Percentiles rank a stretch among this genome's conserved stretches.
These are phyloP conservation scores for Ustilago sp. DNA, from an alignment of 1,284 basidiomycete genomes.

Conservation along the genomic window DNA sequence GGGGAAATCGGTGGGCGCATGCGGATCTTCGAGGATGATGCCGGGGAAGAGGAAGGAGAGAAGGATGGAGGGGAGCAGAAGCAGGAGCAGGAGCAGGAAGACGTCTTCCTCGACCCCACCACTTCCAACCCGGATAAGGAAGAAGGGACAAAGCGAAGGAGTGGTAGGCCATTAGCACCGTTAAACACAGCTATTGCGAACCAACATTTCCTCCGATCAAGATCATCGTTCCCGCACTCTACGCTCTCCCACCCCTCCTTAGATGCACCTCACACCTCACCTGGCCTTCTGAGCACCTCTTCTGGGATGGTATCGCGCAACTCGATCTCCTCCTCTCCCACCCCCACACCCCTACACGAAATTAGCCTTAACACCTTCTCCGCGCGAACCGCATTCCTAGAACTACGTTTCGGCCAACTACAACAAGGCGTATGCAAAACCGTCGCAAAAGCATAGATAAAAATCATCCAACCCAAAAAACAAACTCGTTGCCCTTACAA, in stretches of 20 bases:
- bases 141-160: neutral
- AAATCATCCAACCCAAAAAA: slow-evolving; percentile 74
- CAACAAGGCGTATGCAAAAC: slow-evolving; percentile 73
- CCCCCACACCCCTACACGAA: slow-evolving; percentile 9
- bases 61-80: neutral
- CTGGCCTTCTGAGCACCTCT: slow-evolving; percentile 16
- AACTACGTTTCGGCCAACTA: slow-evolving; percentile 69
- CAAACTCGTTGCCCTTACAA: slow-evolving; percentile 73
- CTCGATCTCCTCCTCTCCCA: slow-evolving; percentile 9
- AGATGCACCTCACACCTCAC: slow-evolving; percentile 20
- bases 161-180: slow-evolving; percentile 29
- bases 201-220: slow-evolving; percentile 29
- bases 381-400: slow-evolving; percentile 63
- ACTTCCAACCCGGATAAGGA: neutral
- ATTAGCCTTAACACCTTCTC: slow-evolving; percentile 39
- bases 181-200: slow-evolving; percentile 53
- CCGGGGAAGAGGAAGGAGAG: neutral
- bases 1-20: neutral
- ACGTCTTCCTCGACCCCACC: slow-evolving; percentile 8
- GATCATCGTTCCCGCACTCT: slow-evolving; percentile 3
- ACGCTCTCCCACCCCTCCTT: neutral
- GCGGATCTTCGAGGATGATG: slow-evolving; percentile 28
- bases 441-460: slow-evolving; percentile 72
- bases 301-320: slow-evolving; percentile 13
- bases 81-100: slow-evolving; percentile 2